Base-by-base conservation (phyloP, 192 early-diverging fungal genomes). In the Umbelopsis isabellina region DNA sequence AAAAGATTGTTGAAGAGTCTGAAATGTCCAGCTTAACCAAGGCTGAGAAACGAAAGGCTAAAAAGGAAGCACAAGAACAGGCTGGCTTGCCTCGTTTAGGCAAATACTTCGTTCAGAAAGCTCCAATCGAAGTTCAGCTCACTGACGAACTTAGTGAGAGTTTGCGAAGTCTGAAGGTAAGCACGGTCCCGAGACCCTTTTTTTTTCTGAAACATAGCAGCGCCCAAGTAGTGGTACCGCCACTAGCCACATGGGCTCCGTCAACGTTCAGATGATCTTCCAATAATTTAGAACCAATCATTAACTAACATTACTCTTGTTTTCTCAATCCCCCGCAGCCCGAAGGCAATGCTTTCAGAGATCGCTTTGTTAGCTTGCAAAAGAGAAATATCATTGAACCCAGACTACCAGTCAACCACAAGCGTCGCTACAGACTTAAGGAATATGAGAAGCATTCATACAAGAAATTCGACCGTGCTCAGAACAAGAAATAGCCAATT, bases 331-430 rank as follows among this genome's bases (percentile, higher is more conserved):
- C 65, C 25, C 67, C 83, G 64, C 81, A 89, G 79, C 88, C 88
- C 18, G 88, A 89, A 74, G 88, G 88, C 20, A 89, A 81, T 46
- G 49, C 88, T 18, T 80, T 89, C 66, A 79, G 72, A 67, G 87
- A 88, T 65, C 78, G 85, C 41, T 85, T 85, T 73, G 69, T 72
- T 71, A 84, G 83, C 53, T 73, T 85, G 67, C 78, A 83, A 53
- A 69, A 87, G 66, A 80, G 85, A 49, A 87, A 85, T 46, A 80
- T 87, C 47, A 83, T 87, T 66, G 85, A 85, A 70, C 80, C 85
- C 15, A 74, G 83, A 75, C 64, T 83, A 18, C 78, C 72, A 21
- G 79, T 85, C 55, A 75, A 69, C 22, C 70, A 74, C 51, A 74
- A 74, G 22, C 71, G 80, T 71, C 77, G 79, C 70, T 85, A 85